Evolutionary conservation across 768 basidiomycete genomes (phyloP), one percentile per base, ranked within the genome.

Genomic region (Cystofilobasidium ferigula): DNA sequence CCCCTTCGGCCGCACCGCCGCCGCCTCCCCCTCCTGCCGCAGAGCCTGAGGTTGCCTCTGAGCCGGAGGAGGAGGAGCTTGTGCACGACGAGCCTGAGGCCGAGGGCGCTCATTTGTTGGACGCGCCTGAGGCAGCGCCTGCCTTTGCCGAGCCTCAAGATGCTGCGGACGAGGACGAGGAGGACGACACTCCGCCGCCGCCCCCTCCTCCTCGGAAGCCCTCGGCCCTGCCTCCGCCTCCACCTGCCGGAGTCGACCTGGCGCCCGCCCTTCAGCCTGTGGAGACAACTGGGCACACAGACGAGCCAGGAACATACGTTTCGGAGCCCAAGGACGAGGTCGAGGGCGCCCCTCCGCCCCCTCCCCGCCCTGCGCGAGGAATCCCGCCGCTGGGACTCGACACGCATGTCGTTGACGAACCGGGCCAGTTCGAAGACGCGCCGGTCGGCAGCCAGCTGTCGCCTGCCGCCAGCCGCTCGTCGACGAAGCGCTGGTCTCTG

Each of bases 331-430:
- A 40, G 14, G 60, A 63, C 22, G 69, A 70, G 20, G 66, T 64
- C 16, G 64, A 45, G 5, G 65, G 69, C 16, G 61, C 59, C 26
- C 79, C 74, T 1, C 72, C 81, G 10, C 81, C 82, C 1, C 81
- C 82, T 4, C 79, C 74, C 24, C 73, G 62, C 36, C 69, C 79
- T 34, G 73, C 71, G 40, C 77, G 77, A 8, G 80, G 3, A 76
- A 81, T 82, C 0, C 83, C 85, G 14, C 78, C 73, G 47, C 78
- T 78, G 34, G 73, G 77, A 0, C 78, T 80, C 20, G 80, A 82
- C 2, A 71, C 80, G 20, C 73, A 76, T 73, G 28, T 71, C 76
- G 3, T 68, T 65, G 47, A 61, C 61, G 28, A 42, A 64, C 48
- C 43, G 61, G 24, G 22, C 6, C 10, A 8, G 38, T 58, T 32